phyloP scores from a whole-genome alignment of 148 eudicot species.

The Polygonum maritimum region DNA sequence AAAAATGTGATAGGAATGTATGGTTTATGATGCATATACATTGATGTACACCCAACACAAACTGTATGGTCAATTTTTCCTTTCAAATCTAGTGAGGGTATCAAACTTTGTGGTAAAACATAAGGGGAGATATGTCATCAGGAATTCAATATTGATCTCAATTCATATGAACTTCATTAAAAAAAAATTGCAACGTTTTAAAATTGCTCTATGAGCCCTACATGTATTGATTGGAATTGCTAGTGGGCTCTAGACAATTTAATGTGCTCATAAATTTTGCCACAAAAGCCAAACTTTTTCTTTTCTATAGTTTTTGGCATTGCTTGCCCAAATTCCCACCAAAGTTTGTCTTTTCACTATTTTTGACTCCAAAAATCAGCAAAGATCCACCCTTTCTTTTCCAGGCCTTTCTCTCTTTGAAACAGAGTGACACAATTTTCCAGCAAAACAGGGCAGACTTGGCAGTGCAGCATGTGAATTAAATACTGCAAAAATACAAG shows the following conservation, averaged over 20 bases:
- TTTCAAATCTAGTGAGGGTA: not conserved
- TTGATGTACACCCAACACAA: not conserved
- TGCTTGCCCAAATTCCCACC: not conserved
- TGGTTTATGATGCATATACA: not conserved
- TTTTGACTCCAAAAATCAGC: slow-evolving; percentile 1
- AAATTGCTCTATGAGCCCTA: not conserved
- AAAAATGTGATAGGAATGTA: not conserved
- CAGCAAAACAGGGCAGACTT: slow-evolving; percentile 8
- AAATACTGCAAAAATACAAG: not conserved
- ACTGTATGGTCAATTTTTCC: slow-evolving; percentile 6
- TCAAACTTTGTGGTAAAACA: not conserved
- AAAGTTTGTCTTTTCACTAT: not conserved
- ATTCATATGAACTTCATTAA: not conserved
- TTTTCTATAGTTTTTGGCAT: not conserved
- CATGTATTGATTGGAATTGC: not conserved
- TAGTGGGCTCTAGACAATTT: not conserved
- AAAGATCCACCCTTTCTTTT: not conserved
- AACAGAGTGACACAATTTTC: slow-evolving; percentile 3
- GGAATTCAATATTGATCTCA: not conserved
- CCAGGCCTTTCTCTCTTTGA: slow-evolving; percentile 1
- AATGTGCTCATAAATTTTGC: not conserved
- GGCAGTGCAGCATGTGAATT: slow-evolving; percentile 8
- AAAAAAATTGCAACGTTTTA: not conserved
- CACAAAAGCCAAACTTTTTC: slow-evolving; percentile 3
- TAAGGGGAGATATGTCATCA: not conserved